These are phyloP conservation scores for Calonectria ilicicola DNA, from an alignment of 2,329 filamentous ascomycete genomes.

Conservation along the genomic window DNA sequence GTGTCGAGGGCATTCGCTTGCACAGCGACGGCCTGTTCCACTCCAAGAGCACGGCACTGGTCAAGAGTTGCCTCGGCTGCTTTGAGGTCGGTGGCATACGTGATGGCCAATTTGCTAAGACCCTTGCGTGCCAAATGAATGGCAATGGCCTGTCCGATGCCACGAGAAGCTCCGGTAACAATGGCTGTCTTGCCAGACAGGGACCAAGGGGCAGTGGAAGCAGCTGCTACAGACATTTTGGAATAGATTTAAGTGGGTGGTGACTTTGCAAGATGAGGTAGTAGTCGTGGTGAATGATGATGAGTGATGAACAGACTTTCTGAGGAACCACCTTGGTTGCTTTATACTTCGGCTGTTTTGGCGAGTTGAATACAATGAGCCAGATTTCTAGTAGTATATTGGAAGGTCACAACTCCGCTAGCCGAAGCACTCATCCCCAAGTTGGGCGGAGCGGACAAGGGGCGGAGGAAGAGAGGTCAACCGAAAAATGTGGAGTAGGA, in stretches of 20 bases:
- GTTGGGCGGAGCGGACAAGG: no score
- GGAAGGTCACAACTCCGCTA: no score
- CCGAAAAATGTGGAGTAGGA: no score
- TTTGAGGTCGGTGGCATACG: slow-evolving; percentile 1
- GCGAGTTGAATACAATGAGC: no score
- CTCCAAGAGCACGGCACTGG: not conserved
- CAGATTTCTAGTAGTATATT: no score
- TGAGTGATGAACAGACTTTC: no score
- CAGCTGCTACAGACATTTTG: slow-evolving; percentile 1
- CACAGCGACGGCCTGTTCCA: not conserved
- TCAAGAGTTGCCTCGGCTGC: not conserved
- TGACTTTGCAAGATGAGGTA: no score
- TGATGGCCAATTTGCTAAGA: slow-evolving; percentile 14
- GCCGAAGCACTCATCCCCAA: no score
- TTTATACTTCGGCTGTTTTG: no score
- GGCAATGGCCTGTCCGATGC: slow-evolving; percentile 17
- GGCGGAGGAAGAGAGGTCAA: no score
- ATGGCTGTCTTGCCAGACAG: slow-evolving; percentile 19
- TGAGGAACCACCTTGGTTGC: no score
- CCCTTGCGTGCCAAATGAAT: slow-evolving; percentile 20
- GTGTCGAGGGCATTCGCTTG: not conserved
- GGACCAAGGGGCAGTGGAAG: not conserved
- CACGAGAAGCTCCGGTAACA: slow-evolving; percentile 16
- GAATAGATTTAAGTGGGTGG: not conserved
- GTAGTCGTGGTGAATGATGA: no score